Conservation (phyloP, 2,329 filamentous ascomycete genomes). For the Chaetomiaceae sp. region DNA sequence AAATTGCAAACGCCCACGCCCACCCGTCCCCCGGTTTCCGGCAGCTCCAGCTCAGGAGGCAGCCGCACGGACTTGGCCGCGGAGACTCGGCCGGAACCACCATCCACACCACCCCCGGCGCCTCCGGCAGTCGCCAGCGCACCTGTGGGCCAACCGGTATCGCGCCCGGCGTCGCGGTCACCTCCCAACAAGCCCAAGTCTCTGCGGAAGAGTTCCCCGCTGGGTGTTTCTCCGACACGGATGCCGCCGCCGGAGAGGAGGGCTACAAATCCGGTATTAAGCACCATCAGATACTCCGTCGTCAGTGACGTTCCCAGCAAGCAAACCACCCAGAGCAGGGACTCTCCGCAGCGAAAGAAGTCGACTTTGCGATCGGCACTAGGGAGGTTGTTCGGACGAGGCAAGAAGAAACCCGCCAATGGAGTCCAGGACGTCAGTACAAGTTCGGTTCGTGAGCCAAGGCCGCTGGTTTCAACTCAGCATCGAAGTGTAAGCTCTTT, state of each 20-base stretch:
- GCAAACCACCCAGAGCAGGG: constrained; percentile 31
- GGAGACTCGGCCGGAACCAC: constrained; percentile 24
- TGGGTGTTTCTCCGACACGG: constrained; percentile 14
- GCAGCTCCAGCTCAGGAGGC: constrained; percentile 11
- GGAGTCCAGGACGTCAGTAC: constrained; percentile 26
- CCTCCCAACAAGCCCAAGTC: constrained; percentile 16
- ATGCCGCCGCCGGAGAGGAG: constrained; percentile 24
- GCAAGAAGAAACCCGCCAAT: constrained; percentile 43
- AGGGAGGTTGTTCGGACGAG: constrained; percentile 54
- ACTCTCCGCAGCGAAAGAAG: constrained; percentile 49
- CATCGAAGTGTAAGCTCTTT: constrained; percentile 47
- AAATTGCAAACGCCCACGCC: not conserved
- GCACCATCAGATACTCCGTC: constrained; percentile 43
- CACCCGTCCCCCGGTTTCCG: not conserved
- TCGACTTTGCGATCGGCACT: constrained; percentile 53
- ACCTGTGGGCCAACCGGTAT: constrained; percentile 11
- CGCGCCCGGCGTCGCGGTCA: constrained; percentile 21
- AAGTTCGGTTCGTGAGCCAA: constrained; percentile 28
- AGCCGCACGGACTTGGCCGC: constrained; percentile 15
- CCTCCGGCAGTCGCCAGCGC: constrained; percentile 14
- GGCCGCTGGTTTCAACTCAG: constrained; percentile 30
- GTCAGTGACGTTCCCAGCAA: constrained; percentile 39
- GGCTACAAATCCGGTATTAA: constrained; percentile 34
- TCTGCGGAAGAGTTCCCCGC: constrained; percentile 19
- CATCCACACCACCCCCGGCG: constrained; percentile 23